phyloP scores from a whole-genome alignment of 768 basidiomycete species.

The Galerina sulciceps region DNA sequence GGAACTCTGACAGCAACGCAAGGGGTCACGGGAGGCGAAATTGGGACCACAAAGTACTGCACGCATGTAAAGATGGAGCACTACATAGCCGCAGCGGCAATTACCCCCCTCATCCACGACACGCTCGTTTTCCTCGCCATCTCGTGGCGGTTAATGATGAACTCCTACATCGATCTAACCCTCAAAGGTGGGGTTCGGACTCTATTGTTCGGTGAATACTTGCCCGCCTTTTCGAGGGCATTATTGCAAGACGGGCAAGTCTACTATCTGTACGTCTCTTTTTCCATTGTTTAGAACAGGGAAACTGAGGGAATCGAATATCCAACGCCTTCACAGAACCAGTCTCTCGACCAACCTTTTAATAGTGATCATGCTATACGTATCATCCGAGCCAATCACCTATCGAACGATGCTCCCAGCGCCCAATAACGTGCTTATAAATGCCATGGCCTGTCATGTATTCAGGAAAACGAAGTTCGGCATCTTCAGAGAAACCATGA shows the following conservation, averaged over 20 bases:
- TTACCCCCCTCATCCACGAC: constrained; percentile 28
- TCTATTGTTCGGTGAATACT: constrained; percentile 21
- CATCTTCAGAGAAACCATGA: constrained; percentile 17
- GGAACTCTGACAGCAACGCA: constrained; percentile 26
- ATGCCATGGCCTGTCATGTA: constrained; percentile 19
- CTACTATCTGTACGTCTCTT: constrained; percentile 24
- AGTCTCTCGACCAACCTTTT: constrained; percentile 11
- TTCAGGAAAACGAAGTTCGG: constrained; percentile 15
- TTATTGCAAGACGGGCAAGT: constrained; percentile 32
- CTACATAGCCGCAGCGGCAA: constrained; percentile 19
- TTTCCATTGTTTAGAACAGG: background rate
- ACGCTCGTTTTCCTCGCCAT: constrained; percentile 35
- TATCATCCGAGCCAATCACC: constrained; percentile 1
- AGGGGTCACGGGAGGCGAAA: constrained; percentile 14
- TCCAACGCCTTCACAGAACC: background rate
- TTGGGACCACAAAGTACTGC: constrained; percentile 27
- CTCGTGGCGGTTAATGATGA: constrained; percentile 27
- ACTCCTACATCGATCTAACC: constrained; percentile 9
- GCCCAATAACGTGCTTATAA: constrained; percentile 17
- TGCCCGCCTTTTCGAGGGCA: constrained; percentile 27
- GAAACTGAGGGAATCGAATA: too few species aligned
- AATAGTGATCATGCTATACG: constrained; percentile 13
- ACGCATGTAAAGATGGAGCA: constrained; percentile 17
- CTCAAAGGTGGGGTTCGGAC: constrained; percentile 11
- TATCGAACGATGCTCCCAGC: constrained; percentile 12